phyloP scores from a whole-genome alignment of 1,284 basidiomycete species.

The Microbotryum intermedium region DNA sequence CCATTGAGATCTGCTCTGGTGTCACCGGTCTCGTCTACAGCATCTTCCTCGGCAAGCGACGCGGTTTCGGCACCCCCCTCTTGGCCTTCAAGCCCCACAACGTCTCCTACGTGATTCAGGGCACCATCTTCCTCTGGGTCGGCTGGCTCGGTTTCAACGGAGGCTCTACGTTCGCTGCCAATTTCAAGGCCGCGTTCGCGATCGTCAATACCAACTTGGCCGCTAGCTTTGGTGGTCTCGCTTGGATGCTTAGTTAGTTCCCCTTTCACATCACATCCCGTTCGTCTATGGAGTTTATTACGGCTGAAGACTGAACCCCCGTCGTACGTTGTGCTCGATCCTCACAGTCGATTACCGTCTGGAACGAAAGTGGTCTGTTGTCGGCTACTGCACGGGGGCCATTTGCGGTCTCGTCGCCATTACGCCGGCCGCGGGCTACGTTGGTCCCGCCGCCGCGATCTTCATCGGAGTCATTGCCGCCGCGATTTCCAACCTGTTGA shows the following conservation, averaged over 20 bases:
- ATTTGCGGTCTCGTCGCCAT: constrained; percentile 72
- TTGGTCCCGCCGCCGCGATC: constrained; percentile 54
- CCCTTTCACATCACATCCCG: too few relatives aligned
- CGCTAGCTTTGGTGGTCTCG: constrained; percentile 39
- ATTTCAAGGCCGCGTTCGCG: constrained; percentile 41
- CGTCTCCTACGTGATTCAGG: constrained; percentile 40
- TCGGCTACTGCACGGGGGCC: constrained; percentile 69
- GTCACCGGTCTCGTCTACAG: constrained; percentile 32
- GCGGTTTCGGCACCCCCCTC: constrained; percentile 41
- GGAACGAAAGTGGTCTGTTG: constrained; percentile 47
- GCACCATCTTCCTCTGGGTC: constrained; percentile 39
- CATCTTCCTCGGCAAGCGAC: constrained; percentile 41
- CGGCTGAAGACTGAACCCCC: too few relatives aligned
- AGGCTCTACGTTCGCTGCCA: constrained; percentile 42
- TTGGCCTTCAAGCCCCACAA: constrained; percentile 43
- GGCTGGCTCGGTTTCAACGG: constrained; percentile 36
- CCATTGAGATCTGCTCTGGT: constrained; percentile 42
- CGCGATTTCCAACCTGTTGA: constrained; percentile 73
- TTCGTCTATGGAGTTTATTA: too few relatives aligned
- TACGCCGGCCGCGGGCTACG: constrained; percentile 51
- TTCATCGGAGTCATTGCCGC: constrained; percentile 69
- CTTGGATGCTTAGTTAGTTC: constrained; percentile 38
- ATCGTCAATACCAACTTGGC: constrained; percentile 42
- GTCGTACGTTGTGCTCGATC: constrained; percentile 11
- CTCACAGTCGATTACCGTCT: constrained; percentile 38